These are phyloP conservation scores for Kentomonas sorsogonicus DNA, from an alignment of 208 protist species.

Conservation along the genomic window DNA sequence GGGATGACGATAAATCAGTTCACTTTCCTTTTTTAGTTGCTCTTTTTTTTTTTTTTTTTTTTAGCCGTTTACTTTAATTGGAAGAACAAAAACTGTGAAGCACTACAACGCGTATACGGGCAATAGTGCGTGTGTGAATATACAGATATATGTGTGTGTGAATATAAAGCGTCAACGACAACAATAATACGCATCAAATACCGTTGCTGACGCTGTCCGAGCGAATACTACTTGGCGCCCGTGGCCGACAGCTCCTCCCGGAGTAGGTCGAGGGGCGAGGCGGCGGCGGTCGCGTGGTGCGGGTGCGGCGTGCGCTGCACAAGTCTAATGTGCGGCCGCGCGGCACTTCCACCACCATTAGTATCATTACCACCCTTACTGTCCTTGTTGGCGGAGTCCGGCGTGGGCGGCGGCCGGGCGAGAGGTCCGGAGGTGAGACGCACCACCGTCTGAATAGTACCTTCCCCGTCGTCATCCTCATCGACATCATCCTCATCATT, in stretches of 20 bases:
- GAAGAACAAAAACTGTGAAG: too few species aligned
- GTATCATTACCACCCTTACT: neutral
- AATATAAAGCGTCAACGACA: too few species aligned
- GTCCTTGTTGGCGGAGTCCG: too few species aligned
- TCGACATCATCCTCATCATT: too few species aligned
- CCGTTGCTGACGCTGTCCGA: too few species aligned
- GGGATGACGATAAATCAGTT: constrained; percentile 1
- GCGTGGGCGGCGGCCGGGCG: neutral
- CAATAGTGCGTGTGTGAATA: too few species aligned
- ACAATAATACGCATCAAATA: too few species aligned
- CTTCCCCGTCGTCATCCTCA: too few species aligned
- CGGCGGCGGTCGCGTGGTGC: constrained; percentile 39
- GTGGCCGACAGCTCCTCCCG: constrained; percentile 50
- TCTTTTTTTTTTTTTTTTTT: constrained; percentile 9
- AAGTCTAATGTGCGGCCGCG: constrained; percentile 12
- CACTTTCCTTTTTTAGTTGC: neutral
- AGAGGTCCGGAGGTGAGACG: constrained; percentile 35
- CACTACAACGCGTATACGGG: too few species aligned
- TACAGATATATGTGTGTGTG: too few species aligned
- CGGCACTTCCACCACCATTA: neutral
- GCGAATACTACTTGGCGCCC: constrained; percentile 45
- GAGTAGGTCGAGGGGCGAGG: constrained; percentile 48
- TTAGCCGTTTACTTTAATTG: too few species aligned
- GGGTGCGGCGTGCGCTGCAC: constrained; percentile 46
- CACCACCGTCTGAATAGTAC: constrained; percentile 82